Evolutionary conservation across 2,329 filamentous ascomycete genomes (phyloP).

Genomic region (Aspergillus clavatus): DNA sequence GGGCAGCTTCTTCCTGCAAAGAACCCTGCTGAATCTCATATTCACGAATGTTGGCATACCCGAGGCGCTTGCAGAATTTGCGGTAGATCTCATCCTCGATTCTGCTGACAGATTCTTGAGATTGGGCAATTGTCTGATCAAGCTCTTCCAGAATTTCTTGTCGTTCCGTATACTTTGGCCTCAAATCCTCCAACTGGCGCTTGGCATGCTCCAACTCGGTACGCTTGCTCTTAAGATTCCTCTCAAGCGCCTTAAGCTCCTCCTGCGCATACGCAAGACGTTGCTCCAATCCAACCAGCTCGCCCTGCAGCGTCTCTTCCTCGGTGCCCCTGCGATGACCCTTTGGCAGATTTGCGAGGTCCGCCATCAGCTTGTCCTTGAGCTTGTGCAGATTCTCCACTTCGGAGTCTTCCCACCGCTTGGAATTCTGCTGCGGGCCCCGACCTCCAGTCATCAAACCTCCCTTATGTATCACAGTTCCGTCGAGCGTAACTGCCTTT

Average conservation of each 20-base stretch:
- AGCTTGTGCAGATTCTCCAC: constrained; percentile 77
- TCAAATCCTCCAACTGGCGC: constrained; percentile 67
- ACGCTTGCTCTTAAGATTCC: constrained; percentile 78
- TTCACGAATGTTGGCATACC: constrained; percentile 82
- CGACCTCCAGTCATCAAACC: constrained; percentile 95
- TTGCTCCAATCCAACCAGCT: constrained; percentile 74
- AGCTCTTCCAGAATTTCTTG: constrained; percentile 62
- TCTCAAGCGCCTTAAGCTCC: constrained; percentile 71
- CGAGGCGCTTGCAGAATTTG: constrained; percentile 78
- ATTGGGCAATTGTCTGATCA: constrained; percentile 51
- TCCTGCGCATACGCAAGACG: constrained; percentile 66
- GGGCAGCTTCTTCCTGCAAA: constrained; percentile 80
- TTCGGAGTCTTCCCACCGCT: constrained; percentile 84
- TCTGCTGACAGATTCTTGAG: constrained; percentile 63
- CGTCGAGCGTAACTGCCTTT: constrained; percentile 90
- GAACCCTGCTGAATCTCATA: constrained; percentile 93
- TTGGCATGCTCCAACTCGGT: constrained; percentile 72
- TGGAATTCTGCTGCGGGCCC: constrained; percentile 69
- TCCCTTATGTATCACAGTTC: constrained; percentile 94
- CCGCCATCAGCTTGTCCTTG: constrained; percentile 68
- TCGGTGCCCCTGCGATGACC: constrained; percentile 68
- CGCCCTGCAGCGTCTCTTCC: constrained; percentile 75
- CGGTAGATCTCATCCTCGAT: constrained; percentile 87
- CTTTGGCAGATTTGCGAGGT: constrained; percentile 75
- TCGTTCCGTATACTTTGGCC: constrained; percentile 74